These are phyloP conservation scores for Microbotryum silenes-acaulis DNA, from an alignment of 1,284 basidiomycete species.

Conservation along the genomic window DNA sequence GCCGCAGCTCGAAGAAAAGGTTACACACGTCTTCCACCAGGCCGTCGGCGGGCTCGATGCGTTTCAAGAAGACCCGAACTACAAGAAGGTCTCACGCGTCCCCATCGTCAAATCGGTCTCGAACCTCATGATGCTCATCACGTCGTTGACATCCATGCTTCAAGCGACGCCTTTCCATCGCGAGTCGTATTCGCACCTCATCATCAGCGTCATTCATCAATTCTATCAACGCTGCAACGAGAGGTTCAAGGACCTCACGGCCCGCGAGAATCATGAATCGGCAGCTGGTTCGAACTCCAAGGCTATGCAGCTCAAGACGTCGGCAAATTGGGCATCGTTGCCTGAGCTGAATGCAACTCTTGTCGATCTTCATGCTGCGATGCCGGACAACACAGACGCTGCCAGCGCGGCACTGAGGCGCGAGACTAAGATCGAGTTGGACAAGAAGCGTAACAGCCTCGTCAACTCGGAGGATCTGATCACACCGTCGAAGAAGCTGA, in stretches of 20 bases:
- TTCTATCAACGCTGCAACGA: constrained; percentile 92
- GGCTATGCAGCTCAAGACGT: constrained; percentile 44
- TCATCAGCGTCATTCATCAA: constrained; percentile 90
- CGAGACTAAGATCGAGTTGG: constrained; percentile 67
- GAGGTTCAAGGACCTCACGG: constrained; percentile 56
- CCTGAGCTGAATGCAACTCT: constrained; percentile 57
- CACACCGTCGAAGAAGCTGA: constrained; percentile 63
- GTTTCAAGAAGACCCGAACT: constrained; percentile 67
- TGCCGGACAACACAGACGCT: not conserved
- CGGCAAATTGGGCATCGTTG: constrained; percentile 77
- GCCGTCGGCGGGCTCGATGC: constrained; percentile 74
- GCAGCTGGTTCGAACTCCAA: constrained; percentile 4
- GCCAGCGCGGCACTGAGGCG: constrained; percentile 36
- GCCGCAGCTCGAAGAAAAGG: constrained; percentile 91
- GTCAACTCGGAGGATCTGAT: constrained; percentile 65
- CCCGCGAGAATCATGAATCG: constrained; percentile 24
- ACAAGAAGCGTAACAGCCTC: constrained; percentile 51
- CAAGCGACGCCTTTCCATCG: constrained; percentile 89
- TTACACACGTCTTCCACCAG: constrained; percentile 76
- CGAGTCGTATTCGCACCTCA: constrained; percentile 87
- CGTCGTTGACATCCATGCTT: constrained; percentile 87
- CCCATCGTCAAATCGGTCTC: constrained; percentile 60
- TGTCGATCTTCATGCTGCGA: not conserved
- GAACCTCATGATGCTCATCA: constrained; percentile 71
- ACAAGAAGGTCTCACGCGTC: constrained; percentile 54